Base-by-base conservation (phyloP, 495 filamentous ascomycete species). In the Alectoria sarmentosa region DNA sequence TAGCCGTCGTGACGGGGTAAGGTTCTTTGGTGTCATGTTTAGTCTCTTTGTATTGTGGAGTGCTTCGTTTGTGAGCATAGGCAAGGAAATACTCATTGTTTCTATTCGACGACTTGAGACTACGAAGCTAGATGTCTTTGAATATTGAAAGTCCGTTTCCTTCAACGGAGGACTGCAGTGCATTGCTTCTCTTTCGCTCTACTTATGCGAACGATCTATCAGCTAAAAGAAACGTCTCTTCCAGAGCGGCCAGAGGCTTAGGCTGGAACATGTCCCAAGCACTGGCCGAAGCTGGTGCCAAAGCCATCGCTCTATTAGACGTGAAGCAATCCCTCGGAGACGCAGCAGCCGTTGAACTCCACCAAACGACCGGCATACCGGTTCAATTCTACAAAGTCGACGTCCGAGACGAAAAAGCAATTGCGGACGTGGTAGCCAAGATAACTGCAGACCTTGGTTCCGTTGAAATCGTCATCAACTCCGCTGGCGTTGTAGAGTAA, bases 401-500 rank as follows among this genome's bases (percentile, higher is more conserved):
- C 69, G 86, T 91, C 39, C 87, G 87, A 67, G 86, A 91, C 58
- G 83, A 78, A 10, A 75, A 77, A 28, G 83, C 84, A 23, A 84
- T 89, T 62, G 79, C 83, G 38, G 81, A 81, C 36, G 79, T 70
- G 38, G 42, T 70, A 6, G 68, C 70, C 17, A 68, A 72, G 37
- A 73, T 79, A 65, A 65, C 83, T n/a, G 74, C 80, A 44, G 78
- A 84, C 62, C 84, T 86, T 65, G 88, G 84, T 60, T 76, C 82
- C 8, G 78, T 91, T 23, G 84, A 92, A 63, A 87, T 92, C 30
- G 77, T 91, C 21, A 82, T 95, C 76, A 92, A 90, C 76, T 88
- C 89, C 61, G 91, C 91, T 38, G 90, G 91, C 68, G 91, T 95
- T 64, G 89, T 90, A 66, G 88, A 91, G 81, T 83, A 78, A 75